These are phyloP conservation scores for Rhodotorula sp. DNA, from an alignment of 1,284 basidiomycete species.

Conservation along the genomic window DNA sequence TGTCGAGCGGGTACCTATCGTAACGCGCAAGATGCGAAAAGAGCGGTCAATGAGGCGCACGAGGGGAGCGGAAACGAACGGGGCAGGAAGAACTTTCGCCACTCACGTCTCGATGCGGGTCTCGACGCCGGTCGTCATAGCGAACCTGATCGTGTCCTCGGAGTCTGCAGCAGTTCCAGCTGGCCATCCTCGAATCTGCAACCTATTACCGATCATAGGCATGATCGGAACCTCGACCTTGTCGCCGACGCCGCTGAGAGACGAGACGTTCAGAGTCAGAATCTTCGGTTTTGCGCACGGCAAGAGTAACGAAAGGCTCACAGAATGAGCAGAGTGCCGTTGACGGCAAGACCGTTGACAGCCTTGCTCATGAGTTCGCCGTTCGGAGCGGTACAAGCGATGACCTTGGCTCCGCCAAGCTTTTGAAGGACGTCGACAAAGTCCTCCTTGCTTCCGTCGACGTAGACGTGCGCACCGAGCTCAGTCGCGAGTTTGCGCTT, in stretches of 20 bases:
- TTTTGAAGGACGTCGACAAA: slow-evolving; percentile 49
- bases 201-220: slow-evolving; percentile 48
- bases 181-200: slow-evolving; percentile 50
- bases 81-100: not conserved
- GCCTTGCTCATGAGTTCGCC: slow-evolving; percentile 47
- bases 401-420: slow-evolving; percentile 47
- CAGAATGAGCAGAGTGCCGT: slow-evolving; percentile 49
- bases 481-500: slow-evolving; percentile 49
- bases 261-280: too few relatives aligned
- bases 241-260: not conserved
- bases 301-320: not conserved
- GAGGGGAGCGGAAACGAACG: too few relatives aligned
- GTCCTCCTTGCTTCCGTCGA: slow-evolving; percentile 45
- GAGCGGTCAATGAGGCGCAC: too few relatives aligned
- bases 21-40: too few relatives aligned
- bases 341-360: slow-evolving; percentile 47
- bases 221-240: slow-evolving; percentile 10
- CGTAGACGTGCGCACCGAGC: slow-evolving; percentile 51
- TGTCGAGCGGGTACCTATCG: slow-evolving; percentile 47
- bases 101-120: slow-evolving; percentile 45
- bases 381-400: slow-evolving; percentile 47
- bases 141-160: slow-evolving; percentile 49
- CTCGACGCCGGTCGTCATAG: slow-evolving; percentile 46
- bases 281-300: too few relatives aligned
- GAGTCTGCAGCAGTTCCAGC: slow-evolving; percentile 46